Base-by-base conservation (phyloP, 1,284 basidiomycete genomes). In the Papiliotrema fonsecae region DNA sequence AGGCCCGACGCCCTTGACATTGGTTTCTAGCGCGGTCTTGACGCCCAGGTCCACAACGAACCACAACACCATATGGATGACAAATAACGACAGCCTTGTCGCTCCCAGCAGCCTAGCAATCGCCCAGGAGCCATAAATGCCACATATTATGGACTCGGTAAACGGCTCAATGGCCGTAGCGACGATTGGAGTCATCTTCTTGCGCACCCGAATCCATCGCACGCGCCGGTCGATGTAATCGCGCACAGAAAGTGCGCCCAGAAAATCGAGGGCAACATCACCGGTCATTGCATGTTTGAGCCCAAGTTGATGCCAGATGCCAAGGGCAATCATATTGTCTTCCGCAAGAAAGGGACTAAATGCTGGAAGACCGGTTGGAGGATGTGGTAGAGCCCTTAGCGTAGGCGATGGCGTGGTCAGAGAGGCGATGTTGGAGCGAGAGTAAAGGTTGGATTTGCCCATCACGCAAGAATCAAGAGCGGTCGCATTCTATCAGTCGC, bases 361-460 rank as follows among this genome's bases (percentile, higher is more conserved):
- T 0, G 82, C 84, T 5, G 82, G 77, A 21, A 97, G 77, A 0
- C 65, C 91, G 40, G 51, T 71, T 36, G 69, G 67, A 10, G 67
- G 60, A 35, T 65, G 55, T 6, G 61, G 49, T 26, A 51, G 50
- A 18, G 31, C 16, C 6, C 55, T 60, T 2, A 73, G 57, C 1
- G 61, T 59, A 3, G 65, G 65, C 2, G 69, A 65, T 16, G 69
- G 71, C 2, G 68, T 62, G 4, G 60, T 52, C 19, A 73, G 60
- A 14, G 61, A 50, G 28, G 44, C 49, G 42, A 75, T 74, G 68
- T 96, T 91, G 31, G 88, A 87, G 46, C 89, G 86, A 40, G 89
- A 85, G 74, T 93, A 98, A 55, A 99, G 73, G 72, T 92, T 93
- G 49, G 90, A 93, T 75, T 99, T 99, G 57, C 96, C 96, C 58